Conservation (phyloP, 805 yeast genomes). For the Metschnikowia amazonensis region DNA sequence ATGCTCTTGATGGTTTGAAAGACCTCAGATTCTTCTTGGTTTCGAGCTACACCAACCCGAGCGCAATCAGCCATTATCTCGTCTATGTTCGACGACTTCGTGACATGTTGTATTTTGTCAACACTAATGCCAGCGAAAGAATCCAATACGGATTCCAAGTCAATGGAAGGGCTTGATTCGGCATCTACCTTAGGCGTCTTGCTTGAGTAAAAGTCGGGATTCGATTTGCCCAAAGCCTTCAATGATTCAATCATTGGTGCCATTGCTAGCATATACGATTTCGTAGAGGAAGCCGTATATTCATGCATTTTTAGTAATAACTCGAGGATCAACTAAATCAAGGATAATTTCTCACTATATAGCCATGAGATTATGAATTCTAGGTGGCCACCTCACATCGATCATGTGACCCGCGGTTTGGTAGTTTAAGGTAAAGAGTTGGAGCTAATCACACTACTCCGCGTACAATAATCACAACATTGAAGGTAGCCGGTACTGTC, state of each 20-base stretch:
- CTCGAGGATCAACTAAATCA: too few relatives aligned
- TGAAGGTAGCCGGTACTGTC: background rate
- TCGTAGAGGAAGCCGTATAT: conserved; percentile 56
- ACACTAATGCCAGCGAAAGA: conserved; percentile 32
- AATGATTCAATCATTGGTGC: conserved; percentile 57
- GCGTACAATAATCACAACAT: background rate
- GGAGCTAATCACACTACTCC: background rate
- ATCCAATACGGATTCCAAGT: conserved; percentile 32
- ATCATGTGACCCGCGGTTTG: background rate
- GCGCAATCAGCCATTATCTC: conserved; percentile 30
- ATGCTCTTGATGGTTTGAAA: conserved; percentile 28
- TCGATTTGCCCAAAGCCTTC: conserved; percentile 13
- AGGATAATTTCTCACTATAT: background rate
- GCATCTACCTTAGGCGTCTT: conserved; percentile 39
- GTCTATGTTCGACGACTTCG: conserved; percentile 11
- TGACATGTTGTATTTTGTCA: conserved; percentile 17
- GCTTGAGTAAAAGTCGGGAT: conserved; percentile 6
- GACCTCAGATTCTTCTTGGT: conserved; percentile 31
- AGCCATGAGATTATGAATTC: too few relatives aligned
- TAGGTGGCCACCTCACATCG: background rate
- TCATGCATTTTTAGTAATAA: conserved; percentile 29
- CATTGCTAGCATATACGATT: conserved; percentile 79
- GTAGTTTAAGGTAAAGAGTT: background rate
- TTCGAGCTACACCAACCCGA: conserved; percentile 31
- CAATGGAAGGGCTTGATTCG: conserved; percentile 26